Evolutionary conservation across 2,329 filamentous ascomycete genomes (phyloP).

Genomic region (Acrocalymma vagum): DNA sequence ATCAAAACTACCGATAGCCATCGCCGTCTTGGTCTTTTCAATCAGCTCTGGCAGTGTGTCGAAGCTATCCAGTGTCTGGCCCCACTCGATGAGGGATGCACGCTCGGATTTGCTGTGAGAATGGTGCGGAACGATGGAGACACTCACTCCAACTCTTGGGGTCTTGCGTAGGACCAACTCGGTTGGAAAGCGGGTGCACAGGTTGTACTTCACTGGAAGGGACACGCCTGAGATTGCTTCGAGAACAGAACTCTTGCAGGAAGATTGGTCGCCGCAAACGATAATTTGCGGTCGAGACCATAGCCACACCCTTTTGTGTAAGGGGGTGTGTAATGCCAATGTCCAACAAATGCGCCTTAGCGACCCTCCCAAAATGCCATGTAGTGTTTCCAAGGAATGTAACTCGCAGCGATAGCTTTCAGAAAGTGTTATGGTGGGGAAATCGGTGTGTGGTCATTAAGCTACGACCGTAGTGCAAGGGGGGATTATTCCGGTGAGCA

Average conservation of each 20-base stretch:
- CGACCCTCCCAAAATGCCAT: too few species aligned
- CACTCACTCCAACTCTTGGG: conserved; percentile 43
- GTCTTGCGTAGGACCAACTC: conserved; percentile 62
- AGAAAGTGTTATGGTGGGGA: too few species aligned
- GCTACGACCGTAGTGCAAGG: too few species aligned
- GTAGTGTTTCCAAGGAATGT: too few species aligned
- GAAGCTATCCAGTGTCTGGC: conserved; percentile 13
- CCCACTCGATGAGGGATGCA: conserved; percentile 9
- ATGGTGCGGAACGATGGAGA: conserved; percentile 47
- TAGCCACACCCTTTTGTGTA: too few species aligned
- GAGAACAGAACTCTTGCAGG: conserved; percentile 25
- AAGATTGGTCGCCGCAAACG: conserved; percentile 18
- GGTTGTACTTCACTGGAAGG: conserved; percentile 49
- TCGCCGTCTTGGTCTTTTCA: conserved; percentile 58
- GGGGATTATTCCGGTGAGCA: too few species aligned
- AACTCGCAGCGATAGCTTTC: too few species aligned
- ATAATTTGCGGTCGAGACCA: conserved; percentile 14
- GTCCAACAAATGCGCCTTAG: too few species aligned
- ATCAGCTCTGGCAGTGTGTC: conserved; percentile 33
- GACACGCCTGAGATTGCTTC: conserved; percentile 55
- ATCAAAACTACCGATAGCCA: conserved; percentile 45
- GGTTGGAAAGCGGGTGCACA: conserved; percentile 68
- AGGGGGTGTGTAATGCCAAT: too few species aligned
- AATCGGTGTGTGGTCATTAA: too few species aligned
- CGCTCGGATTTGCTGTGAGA: conserved; percentile 4